Evolutionary conservation across 1,284 basidiomycete species (phyloP).

Genomic region (Cutaneotrichosporon sp.): DNA sequence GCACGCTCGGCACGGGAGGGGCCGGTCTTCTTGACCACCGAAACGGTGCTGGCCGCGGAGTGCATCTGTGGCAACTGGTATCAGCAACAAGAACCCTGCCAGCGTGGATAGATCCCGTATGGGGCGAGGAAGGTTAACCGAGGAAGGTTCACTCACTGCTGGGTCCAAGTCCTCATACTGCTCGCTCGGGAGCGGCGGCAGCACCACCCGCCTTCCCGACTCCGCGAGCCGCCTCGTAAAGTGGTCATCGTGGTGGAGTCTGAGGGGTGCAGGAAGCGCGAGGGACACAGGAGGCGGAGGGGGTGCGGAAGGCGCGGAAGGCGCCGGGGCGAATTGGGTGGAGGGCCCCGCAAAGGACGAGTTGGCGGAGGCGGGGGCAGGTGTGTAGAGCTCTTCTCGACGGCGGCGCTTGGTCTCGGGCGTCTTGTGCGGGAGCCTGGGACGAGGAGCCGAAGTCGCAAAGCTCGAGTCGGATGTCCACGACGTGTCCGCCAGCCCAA

Average conservation of each 20-base stretch:
- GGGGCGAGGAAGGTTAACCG: background rate
- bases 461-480: background rate
- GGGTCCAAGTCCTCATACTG: background rate
- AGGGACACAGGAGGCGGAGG: background rate
- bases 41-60: too few relatives aligned
- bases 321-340: too few relatives aligned
- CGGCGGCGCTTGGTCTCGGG: background rate
- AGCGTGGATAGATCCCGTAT: background rate
- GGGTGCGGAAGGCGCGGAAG: too few relatives aligned
- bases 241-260: background rate
- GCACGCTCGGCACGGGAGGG: conserved; percentile 5
- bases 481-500: conserved; percentile 18
- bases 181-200: background rate
- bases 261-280: background rate
- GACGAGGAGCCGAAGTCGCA: background rate
- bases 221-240: conserved; percentile 3
- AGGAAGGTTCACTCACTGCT: background rate
- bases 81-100: background rate
- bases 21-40: background rate
- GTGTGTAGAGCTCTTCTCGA: background rate
- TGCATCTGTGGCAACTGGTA: background rate
- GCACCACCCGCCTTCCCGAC: background rate
- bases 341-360: background rate
- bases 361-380: background rate
- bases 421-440: background rate